Base-by-base conservation (phyloP, 805 yeast species). In the Saitoella complicata region DNA sequence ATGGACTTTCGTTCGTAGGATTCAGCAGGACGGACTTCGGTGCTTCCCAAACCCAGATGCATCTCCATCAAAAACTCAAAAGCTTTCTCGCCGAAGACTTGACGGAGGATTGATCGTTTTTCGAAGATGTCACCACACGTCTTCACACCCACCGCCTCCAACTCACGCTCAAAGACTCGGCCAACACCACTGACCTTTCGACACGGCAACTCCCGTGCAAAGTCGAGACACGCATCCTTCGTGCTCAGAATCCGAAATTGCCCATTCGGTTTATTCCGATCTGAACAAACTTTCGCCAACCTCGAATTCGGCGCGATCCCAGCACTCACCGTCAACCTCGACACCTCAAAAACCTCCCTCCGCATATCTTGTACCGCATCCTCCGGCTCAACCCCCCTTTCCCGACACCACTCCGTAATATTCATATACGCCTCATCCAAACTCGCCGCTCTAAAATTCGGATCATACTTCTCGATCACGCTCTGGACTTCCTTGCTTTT, bases 321-420 rank as follows among this genome's bases (percentile, higher is more conserved):
- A 35, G 86, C 68, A 56, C 95, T 85, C 1, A 83, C 84, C 0
- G 80, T 60, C 51, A 95, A 77, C 31, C 62, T 60, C 0, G 84
- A 79, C 1, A 56, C 49, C 1, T 51, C 44, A 30, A 58, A 63
- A 1, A 85, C 61, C 10, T 61, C 62, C 0, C 51, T 40, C 40
- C 79, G 61, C 11, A 76, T 64, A 3, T 58, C 54, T 1, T 49
- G 48, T 33, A 58, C 63, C 13, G 60, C 52, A 6, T 45, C 49
- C 13, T 32, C 42, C 12, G 32, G 39, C 11, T 11, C 21, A 1
- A 7, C n/a, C 11, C 6, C 11, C 4, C 29, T 9, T 7, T 21
- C n/a, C n/a, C n/a, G n/a, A n/a, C n/a, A n/a, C n/a, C n/a, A n/a
- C n/a, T n/a, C n/a, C n/a, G n/a, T 54, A 3, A 54, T 41, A 38